A percentile compares a stretch with the other conserved stretches of the same genome.
Evolutionary conservation across 305 asterid species (phyloP).

Genomic region (Ajuga reptans): DNA sequence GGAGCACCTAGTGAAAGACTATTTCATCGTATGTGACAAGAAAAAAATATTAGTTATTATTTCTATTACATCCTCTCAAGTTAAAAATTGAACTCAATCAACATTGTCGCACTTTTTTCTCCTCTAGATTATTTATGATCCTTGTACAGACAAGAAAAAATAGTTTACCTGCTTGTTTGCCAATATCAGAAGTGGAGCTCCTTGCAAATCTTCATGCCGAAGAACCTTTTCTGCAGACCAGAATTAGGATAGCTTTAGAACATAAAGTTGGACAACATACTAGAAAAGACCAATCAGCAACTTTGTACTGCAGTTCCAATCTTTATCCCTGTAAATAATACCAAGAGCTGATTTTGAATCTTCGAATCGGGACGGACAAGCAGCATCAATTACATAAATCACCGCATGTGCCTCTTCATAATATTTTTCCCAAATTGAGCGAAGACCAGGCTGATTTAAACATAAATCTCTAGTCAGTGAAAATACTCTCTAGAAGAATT

Average conservation of each 20-base stretch:
- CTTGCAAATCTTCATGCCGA: constrained; percentile 93
- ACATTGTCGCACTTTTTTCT: not conserved
- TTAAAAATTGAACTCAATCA: not conserved
- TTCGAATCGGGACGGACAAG: constrained; percentile 91
- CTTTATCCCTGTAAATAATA: constrained; percentile 25
- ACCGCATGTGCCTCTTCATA: constrained; percentile 95
- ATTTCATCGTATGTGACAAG: not conserved
- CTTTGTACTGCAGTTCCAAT: not conserved
- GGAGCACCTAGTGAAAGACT: not conserved
- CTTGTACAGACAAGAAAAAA: not conserved
- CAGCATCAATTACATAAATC: constrained; percentile 72
- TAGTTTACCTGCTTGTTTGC: constrained; percentile 88
- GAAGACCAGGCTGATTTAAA: constrained; percentile 72
- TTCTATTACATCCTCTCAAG: not conserved
- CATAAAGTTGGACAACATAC: not conserved
- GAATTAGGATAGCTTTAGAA: constrained; percentile 5
- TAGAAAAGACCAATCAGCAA: not conserved
- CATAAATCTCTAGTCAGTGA: constrained; percentile 17
- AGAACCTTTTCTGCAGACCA: constrained; percentile 68
- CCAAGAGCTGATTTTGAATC: constrained; percentile 97
- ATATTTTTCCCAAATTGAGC: constrained; percentile 94
- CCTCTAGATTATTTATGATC: not conserved
- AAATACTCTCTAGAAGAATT: not conserved
- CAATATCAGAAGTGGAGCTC: constrained; percentile 83
- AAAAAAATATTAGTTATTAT: not conserved